A percentile compares a stretch with the other conserved stretches of the same genome.
phyloP scores from a whole-genome alignment of 768 basidiomycete species.

The Tulasnella sp. region DNA sequence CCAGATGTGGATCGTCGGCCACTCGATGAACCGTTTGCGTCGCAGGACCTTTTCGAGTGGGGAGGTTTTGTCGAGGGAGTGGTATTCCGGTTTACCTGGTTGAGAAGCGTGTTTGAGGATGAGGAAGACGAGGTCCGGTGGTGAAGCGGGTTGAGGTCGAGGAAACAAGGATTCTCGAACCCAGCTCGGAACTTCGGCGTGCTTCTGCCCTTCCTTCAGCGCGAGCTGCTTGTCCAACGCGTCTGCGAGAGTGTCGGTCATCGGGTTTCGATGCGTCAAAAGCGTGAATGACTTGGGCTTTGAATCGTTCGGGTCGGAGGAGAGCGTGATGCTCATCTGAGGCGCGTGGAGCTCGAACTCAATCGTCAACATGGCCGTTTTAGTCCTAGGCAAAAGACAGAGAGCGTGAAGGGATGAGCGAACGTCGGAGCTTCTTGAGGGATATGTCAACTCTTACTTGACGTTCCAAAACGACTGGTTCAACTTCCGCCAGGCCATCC shows the following conservation, averaged over 20 bases:
- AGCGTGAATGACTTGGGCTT: slow-evolving; percentile 28
- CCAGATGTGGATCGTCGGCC: slow-evolving; percentile 70
- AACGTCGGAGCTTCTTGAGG: no score
- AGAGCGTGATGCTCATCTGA: slow-evolving; percentile 29
- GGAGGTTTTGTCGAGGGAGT: slow-evolving; percentile 43
- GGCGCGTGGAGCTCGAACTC: slow-evolving; percentile 59
- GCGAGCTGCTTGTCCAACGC: slow-evolving; percentile 34
- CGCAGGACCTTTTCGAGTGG: slow-evolving; percentile 40
- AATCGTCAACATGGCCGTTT: slow-evolving; percentile 55
- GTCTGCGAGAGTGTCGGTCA: slow-evolving; percentile 38
- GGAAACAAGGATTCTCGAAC: slow-evolving; percentile 41
- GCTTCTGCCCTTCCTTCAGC: slow-evolving; percentile 33
- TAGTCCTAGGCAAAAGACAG: slow-evolving; percentile 36
- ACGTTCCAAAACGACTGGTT: slow-evolving; percentile 80
- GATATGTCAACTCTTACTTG: slow-evolving; percentile 41
- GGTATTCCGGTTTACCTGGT: slow-evolving; percentile 30
- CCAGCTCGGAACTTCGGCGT: slow-evolving; percentile 31
- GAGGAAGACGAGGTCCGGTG: slow-evolving; percentile 51
- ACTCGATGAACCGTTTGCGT: slow-evolving; percentile 66
- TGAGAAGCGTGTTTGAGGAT: slow-evolving; percentile 16
- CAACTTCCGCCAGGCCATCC: slow-evolving; percentile 65
- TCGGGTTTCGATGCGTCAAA: slow-evolving; percentile 52
- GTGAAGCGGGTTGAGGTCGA: slow-evolving; percentile 15
- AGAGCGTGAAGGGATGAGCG: neutral
- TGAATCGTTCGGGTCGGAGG: slow-evolving; percentile 26